These are phyloP conservation scores for Psilocybe sp. DNA, from an alignment of 768 basidiomycete genomes.

Conservation along the genomic window DNA sequence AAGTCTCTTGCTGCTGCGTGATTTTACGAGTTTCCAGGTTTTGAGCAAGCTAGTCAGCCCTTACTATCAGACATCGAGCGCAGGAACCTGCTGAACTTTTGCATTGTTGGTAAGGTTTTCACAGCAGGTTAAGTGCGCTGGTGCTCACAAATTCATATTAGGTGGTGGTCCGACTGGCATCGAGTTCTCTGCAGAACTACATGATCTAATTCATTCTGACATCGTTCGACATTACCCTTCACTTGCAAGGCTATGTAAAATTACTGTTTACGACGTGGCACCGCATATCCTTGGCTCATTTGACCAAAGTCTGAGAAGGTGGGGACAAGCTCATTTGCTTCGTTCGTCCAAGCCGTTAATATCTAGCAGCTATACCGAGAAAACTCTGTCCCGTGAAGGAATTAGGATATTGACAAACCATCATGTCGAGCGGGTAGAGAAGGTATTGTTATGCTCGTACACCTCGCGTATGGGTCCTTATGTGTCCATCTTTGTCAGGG, in stretches of 20 bases:
- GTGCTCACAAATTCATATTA: constrained; percentile 18
- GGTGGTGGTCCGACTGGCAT: constrained; percentile 80
- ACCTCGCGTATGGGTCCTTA: not conserved
- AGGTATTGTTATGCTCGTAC: constrained; percentile 32
- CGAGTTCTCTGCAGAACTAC: constrained; percentile 81
- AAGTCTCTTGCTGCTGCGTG: not conserved
- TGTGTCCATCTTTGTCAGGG: constrained; percentile 33
- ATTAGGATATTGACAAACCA: constrained; percentile 70
- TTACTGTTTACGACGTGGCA: constrained; percentile 82
- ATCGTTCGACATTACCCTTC: constrained; percentile 58
- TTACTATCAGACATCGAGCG: constrained; percentile 72
- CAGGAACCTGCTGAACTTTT: constrained; percentile 77
- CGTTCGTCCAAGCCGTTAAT: not conserved
- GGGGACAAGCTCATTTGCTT: constrained; percentile 13
- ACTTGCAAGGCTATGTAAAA: constrained; percentile 61
- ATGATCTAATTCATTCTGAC: constrained; percentile 73
- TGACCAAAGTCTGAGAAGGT: constrained; percentile 65
- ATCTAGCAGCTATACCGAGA: constrained; percentile 57
- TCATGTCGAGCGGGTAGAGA: constrained; percentile 68
- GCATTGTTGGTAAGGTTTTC: constrained; percentile 66
- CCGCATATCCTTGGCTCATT: constrained; percentile 73
- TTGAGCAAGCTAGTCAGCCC: constrained; percentile 86
- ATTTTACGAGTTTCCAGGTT: constrained; percentile 38
- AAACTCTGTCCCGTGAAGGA: constrained; percentile 71
- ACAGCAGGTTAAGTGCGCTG: not conserved